Percentiles rank a stretch among this genome's conserved stretches.
phyloP scores from a whole-genome alignment of 108 stramenopile species.

The Cyclostephanos invisitatus region DNA sequence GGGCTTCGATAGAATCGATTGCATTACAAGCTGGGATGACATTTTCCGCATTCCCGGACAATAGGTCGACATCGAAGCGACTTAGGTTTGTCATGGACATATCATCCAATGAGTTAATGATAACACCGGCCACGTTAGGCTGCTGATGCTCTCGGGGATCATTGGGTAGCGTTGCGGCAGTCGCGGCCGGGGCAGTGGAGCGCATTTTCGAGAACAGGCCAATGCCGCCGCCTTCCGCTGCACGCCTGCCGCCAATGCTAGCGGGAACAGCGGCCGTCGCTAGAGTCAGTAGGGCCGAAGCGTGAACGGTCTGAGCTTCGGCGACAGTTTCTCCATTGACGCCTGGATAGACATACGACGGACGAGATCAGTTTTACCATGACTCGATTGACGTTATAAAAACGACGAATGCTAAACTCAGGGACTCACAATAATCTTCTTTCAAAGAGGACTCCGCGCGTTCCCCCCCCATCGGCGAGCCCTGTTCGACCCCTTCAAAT shows the following conservation, averaged over 20 bases:
- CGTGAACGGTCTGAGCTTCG: conserved; percentile 11
- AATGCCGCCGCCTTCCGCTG: conserved; percentile 17
- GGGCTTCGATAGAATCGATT: background rate
- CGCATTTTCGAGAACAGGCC: conserved; percentile 23
- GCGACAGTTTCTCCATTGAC: conserved; percentile 3
- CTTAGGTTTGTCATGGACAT: conserved; percentile 18
- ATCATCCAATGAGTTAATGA: background rate
- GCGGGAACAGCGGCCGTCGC: background rate
- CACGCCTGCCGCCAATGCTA: background rate
- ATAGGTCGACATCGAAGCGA: conserved; percentile 13
- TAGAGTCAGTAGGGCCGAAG: background rate
- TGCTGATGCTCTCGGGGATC: background rate
- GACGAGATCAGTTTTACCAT: background rate
- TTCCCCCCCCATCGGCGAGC: background rate
- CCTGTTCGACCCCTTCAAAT: background rate
- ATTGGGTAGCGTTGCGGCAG: background rate
- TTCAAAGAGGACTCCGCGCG: background rate
- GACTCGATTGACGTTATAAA: background rate
- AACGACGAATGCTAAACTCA: background rate
- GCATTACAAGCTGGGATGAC: conserved; percentile 4
- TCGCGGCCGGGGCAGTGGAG: background rate
- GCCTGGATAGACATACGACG: background rate
- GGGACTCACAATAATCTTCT: conserved; percentile 1
- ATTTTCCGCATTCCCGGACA: conserved; percentile 18
- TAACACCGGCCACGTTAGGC: background rate